These are phyloP conservation scores for Pichia occidentalis DNA, from an alignment of 805 yeast genomes.

Conservation along the genomic window DNA sequence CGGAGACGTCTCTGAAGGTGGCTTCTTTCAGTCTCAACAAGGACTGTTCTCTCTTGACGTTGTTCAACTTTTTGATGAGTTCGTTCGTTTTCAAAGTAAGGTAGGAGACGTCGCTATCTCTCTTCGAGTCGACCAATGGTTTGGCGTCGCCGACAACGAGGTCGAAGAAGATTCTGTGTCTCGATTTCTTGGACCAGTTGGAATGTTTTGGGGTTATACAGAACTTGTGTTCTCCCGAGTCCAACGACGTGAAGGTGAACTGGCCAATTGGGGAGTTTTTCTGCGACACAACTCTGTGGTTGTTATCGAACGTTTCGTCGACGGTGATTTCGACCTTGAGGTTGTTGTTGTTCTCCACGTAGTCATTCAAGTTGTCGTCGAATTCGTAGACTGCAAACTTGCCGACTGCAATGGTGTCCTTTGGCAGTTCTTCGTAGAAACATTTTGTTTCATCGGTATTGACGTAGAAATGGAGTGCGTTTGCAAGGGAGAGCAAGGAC, in stretches of 20 bases:
- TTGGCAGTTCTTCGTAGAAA: conserved; percentile 74
- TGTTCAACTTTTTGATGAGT: conserved; percentile 49
- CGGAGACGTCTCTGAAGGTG: conserved; percentile 63
- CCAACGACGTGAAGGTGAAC: conserved; percentile 66
- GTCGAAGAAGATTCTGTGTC: conserved; percentile 65
- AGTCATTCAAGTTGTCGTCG: conserved; percentile 40
- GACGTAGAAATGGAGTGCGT: conserved; percentile 71
- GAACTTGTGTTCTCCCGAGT: conserved; percentile 73
- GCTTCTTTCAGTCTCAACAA: conserved; percentile 72
- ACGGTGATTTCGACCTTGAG: conserved; percentile 63
- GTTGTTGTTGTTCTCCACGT: conserved; percentile 42
- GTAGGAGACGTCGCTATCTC: conserved; percentile 47
- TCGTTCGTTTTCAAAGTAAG: conserved; percentile 52
- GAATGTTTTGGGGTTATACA: conserved; percentile 53
- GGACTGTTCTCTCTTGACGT: conserved; percentile 59
- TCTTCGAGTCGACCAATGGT: conserved; percentile 61
- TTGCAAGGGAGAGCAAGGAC: conserved; percentile 13
- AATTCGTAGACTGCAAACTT: conserved; percentile 63
- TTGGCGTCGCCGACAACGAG: conserved; percentile 60
- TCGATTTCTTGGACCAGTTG: conserved; percentile 39
- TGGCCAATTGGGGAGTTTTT: conserved; percentile 60
- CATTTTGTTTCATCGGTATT: conserved; percentile 73
- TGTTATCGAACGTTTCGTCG: conserved; percentile 71
- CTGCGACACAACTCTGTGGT: conserved; percentile 68
- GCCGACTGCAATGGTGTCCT: conserved; percentile 76